Conservation (phyloP, 2,329 filamentous ascomycete genomes). For the Calonectria honghensis region DNA sequence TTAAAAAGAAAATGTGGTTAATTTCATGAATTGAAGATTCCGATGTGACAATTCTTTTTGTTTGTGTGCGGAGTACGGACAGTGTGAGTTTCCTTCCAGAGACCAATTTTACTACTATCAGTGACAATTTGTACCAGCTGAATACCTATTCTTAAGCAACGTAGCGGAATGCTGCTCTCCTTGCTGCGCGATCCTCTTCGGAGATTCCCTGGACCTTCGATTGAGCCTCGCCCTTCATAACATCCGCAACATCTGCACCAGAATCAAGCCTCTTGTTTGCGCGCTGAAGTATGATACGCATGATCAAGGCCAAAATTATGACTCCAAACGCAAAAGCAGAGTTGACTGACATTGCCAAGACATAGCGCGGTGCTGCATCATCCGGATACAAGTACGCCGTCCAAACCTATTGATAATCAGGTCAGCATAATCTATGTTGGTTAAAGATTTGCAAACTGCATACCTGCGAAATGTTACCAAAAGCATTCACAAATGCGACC, state of each 20-base stretch:
- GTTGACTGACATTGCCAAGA: conserved; percentile 38
- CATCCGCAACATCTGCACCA: conserved; percentile 31
- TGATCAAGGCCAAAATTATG: conserved; percentile 26
- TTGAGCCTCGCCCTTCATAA: conserved; percentile 40
- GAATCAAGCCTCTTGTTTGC: conserved; percentile 39
- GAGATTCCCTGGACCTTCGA: conserved; percentile 29
- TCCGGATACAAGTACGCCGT: conserved; percentile 37
- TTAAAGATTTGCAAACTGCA: neutral
- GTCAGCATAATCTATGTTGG: neutral
- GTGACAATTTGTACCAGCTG: neutral
- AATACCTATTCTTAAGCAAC: neutral
- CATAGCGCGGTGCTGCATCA: conserved; percentile 28
- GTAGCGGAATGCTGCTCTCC: conserved; percentile 35
- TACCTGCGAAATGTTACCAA: conserved; percentile 40
- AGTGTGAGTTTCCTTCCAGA: neutral
- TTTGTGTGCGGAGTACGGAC: neutral
- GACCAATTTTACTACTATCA: too few species aligned
- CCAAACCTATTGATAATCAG: conserved; percentile 10
- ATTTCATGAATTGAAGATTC: neutral
- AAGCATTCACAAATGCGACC: conserved; percentile 35
- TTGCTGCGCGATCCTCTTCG: conserved; percentile 29
- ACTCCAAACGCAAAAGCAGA: conserved; percentile 34
- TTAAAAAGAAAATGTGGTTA: neutral
- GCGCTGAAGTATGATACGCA: conserved; percentile 33
- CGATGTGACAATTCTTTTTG: neutral